phyloP scores from a whole-genome alignment of 176 grass and related monocot genomes.

The Aegilops speltoides region DNA sequence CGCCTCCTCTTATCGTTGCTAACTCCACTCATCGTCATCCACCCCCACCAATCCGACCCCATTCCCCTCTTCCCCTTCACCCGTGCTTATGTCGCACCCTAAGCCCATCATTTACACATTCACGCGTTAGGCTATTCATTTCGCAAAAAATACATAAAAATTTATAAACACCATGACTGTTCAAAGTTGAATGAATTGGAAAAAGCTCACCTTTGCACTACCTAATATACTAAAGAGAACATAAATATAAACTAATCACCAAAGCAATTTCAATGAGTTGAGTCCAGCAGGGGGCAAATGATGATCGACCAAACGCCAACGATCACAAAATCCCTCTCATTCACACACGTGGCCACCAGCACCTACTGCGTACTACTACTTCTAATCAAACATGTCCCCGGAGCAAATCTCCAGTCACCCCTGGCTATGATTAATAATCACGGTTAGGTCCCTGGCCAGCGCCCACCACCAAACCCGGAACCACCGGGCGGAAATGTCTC shows the following conservation, averaged over 20 bases:
- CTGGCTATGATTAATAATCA: background rate
- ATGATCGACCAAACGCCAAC: background rate
- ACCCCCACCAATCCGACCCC: too few relatives aligned
- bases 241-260: background rate
- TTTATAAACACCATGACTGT: background rate
- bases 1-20: too few relatives aligned
- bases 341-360: constrained; percentile 17
- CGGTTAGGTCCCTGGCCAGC: background rate
- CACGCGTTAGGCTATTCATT: too few relatives aligned
- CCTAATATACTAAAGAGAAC: background rate
- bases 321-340: background rate
- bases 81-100: too few relatives aligned
- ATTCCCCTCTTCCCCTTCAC: too few relatives aligned
- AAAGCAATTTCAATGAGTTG: background rate
- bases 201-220: background rate
- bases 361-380: background rate
- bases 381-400: background rate
- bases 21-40: too few relatives aligned
- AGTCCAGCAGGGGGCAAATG: background rate
- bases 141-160: too few relatives aligned
- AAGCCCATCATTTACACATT: background rate
- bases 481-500: constrained; percentile 6
- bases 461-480: constrained; percentile 39
- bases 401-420: background rate
- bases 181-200: background rate